Evolutionary conservation across 192 early-diverging fungal genomes (phyloP), one percentile per base, ranked within the genome.

Genomic region (Coemansia sp.): DNA sequence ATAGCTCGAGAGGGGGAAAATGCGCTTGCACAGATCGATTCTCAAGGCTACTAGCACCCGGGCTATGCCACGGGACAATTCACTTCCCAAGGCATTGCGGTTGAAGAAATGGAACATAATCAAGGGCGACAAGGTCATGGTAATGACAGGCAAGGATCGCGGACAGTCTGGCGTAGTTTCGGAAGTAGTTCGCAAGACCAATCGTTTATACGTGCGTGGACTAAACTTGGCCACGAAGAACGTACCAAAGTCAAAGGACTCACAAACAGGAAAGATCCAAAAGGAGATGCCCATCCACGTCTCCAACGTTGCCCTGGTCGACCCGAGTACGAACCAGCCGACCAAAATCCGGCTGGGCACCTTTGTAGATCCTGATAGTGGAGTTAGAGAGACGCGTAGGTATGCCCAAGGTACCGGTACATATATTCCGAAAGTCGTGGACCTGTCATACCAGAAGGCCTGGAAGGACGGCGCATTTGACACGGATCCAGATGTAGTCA

Each of bases 241-340:
- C 74, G 75, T 89, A 47, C 68, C 75, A 38, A 86, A 87, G 68
- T 82, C 88, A 42, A 87, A 87, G 66, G 84, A 87, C 47, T 74
- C 89, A 49, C 74, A 81, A 32, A 80, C 87, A 3, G 85, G 73
- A 16, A 86, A 66, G 47, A 82, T 91, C 53, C 83, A 81, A 58
- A 88, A 87, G 67, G 90, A 91, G 64, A 86, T 86, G 72, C 90
- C 89, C 8, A 87, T 93, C 39, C 87, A 88, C 63, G 85, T 90
- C 55, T 87, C 88, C 3, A 87, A 93, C 68, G 80, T 93, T 5
- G 84, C 87, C 8, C 64, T 93, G 59, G 78, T 93, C n/a, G 92
- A 93, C 67, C 91, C 92, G 14, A 75, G 69, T 62, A 78, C 72
- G 9, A 62, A 73, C 23, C 49, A 66, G 72, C 76, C 81, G 14